Evolutionary conservation across 352 stramenopile species (phyloP).

Genomic region (Globisporangium uncinulatum): DNA sequence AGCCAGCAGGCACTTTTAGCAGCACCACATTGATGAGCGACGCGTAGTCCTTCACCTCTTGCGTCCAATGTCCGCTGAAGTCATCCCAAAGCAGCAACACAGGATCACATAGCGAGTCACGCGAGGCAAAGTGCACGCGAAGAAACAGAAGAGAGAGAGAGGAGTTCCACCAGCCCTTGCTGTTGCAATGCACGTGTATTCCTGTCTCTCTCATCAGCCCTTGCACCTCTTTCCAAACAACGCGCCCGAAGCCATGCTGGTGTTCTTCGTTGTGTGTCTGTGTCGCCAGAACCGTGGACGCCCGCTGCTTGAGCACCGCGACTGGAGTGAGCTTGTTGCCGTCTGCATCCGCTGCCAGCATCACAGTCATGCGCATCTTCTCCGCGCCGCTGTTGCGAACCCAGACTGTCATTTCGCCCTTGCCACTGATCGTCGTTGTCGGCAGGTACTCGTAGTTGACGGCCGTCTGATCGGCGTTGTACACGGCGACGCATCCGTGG

Average conservation of each 20-base stretch:
- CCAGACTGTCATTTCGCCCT: slow-evolving; percentile 15
- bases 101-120: neutral
- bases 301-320: slow-evolving; percentile 16
- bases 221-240: slow-evolving; percentile 16
- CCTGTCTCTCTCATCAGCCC: slow-evolving; percentile 5
- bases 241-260: slow-evolving; percentile 22
- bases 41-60: neutral
- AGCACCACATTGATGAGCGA: neutral
- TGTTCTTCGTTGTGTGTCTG: slow-evolving; percentile 11
- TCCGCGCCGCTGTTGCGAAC: slow-evolving; percentile 15
- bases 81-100: neutral
- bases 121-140: neutral
- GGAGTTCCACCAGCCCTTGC: slow-evolving; percentile 14
- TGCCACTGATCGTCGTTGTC: slow-evolving; percentile 11
- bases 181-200: slow-evolving; percentile 21
- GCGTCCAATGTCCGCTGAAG: neutral
- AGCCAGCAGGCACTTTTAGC: neutral
- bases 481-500: slow-evolving; percentile 10
- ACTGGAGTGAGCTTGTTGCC: slow-evolving; percentile 15
- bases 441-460: slow-evolving; percentile 25
- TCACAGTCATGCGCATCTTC: slow-evolving; percentile 16
- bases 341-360: slow-evolving; percentile 12
- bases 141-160: neutral
- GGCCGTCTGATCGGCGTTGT: slow-evolving; percentile 20
- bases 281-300: slow-evolving; percentile 6